These are phyloP conservation scores for Cryphonectria naterciae DNA, from an alignment of 2,329 filamentous ascomycete genomes.

Conservation along the genomic window DNA sequence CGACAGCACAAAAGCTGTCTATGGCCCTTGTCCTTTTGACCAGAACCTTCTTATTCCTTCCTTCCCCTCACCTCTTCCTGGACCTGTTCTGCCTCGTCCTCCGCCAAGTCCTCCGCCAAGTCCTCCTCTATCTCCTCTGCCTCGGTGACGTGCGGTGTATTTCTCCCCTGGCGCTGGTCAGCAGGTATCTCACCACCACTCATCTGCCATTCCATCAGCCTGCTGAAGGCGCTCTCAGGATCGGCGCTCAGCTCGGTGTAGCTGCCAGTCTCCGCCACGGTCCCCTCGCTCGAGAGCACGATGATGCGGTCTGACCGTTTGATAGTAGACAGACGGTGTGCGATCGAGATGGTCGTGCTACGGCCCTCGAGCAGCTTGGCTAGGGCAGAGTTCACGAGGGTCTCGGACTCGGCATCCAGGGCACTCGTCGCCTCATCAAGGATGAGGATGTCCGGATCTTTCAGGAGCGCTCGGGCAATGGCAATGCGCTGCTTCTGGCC, in stretches of 20 bases:
- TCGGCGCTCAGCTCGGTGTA: conserved; percentile 77
- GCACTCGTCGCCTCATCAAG: conserved; percentile 96
- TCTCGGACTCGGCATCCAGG: conserved; percentile 94
- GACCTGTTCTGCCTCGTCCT: conserved; percentile 1
- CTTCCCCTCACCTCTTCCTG: conserved; percentile 5
- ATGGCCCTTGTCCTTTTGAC: neutral
- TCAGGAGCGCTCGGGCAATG: conserved; percentile 91
- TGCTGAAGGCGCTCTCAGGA: conserved; percentile 82
- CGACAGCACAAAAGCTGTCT: neutral
- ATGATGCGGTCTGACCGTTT: conserved; percentile 95
- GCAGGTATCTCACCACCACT: conserved; percentile 69
- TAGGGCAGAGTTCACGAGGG: conserved; percentile 90
- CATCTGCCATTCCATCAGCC: conserved; percentile 99
- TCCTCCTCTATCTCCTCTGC: conserved; percentile 19
- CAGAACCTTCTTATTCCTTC: neutral
- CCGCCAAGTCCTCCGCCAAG: conserved; percentile 11
- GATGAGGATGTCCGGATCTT: conserved; percentile 95
- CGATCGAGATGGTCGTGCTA: conserved; percentile 97
- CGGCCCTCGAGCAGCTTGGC: conserved; percentile 78
- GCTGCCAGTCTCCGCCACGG: conserved; percentile 86
- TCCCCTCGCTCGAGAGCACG: conserved; percentile 83
- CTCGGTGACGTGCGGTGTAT: conserved; percentile 7
- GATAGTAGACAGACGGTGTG: conserved; percentile 93
- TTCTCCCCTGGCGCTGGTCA: conserved; percentile 4
- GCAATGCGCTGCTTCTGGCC: conserved; percentile 98